Evolutionary conservation across 2,329 filamentous ascomycete genomes (phyloP), one percentile per base, ranked within the genome.

Genomic region (Microdochium bolleyi): DNA sequence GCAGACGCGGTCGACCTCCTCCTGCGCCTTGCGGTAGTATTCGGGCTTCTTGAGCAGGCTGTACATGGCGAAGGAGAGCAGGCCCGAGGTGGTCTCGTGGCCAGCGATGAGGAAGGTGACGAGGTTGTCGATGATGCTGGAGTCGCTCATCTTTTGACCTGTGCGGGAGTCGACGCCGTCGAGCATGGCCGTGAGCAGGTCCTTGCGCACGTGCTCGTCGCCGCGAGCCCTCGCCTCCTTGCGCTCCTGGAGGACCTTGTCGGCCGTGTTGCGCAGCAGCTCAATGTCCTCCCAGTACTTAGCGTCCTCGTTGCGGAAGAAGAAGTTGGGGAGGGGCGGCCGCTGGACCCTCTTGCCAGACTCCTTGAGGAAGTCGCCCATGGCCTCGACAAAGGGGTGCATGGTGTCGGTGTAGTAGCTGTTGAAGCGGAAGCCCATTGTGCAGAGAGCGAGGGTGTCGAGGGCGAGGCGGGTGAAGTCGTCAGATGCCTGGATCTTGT

Each of bases 381-480:
- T 89, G 32, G 84, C 79, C 48, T 75, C 65, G 38, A 89, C 75
- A 59, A 91, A 90, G 0, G 86, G 85, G 58, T 91, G 87, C 64
- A 86, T 70, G 9, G 82, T 73, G 14, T 87, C 79, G 25, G 75
- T 74, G 62, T 90, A 91, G 67, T 85, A 89, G 1, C 80, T 85
- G 67, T 90, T 90, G 74, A 90, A 90, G 19, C 87, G 82, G 54
- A 77, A 85, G 37, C 80, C 79, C 82, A 88, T 86, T n/a, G 81
- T 73, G 64, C 85, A 87, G 2, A 91, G 74, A 1, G 84, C 84
- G 9, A 91, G 76, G 0, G 85, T 87, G 62, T 91, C 87, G 2
- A 91, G 75, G 0, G 87, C 83, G 30, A 90, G 70, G n/a, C 86
- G 78, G 2, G 86, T 88, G 56, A 88, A 88, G 64, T 89, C 84